A percentile compares a stretch with the other conserved stretches of the same genome.
These are phyloP conservation scores for Wickerhamomyces mucosus DNA, from an alignment of 805 yeast genomes.

Conservation along the genomic window DNA sequence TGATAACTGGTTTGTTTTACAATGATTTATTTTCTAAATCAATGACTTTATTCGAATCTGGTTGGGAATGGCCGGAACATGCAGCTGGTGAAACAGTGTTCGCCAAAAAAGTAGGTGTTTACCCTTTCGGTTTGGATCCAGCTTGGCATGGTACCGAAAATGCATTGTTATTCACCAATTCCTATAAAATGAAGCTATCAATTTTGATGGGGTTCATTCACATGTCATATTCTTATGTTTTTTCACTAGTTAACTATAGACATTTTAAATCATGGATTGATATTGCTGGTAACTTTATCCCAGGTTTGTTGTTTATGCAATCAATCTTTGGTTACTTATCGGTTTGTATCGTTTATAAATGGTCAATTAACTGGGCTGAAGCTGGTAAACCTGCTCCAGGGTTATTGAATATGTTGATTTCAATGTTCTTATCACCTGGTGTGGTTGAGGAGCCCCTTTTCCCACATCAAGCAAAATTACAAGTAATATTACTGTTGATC, in stretches of 20 bases:
- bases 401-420: slow-evolving; percentile 85
- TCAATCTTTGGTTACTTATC: slow-evolving; percentile 92
- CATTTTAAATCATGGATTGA: slow-evolving; percentile 68
- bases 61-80: slow-evolving; percentile 88
- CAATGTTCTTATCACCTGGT: slow-evolving; percentile 95
- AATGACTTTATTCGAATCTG: slow-evolving; percentile 75
- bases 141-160: slow-evolving; percentile 99
- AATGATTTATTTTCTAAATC: slow-evolving; percentile 91
- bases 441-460: slow-evolving; percentile 72
- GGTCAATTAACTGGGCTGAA: slow-evolving; percentile 89
- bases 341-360: slow-evolving; percentile 80
- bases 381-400: slow-evolving; percentile 81
- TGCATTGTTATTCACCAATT: slow-evolving; percentile 80
- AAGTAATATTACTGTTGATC: slow-evolving; percentile 55
- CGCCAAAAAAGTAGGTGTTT: slow-evolving; percentile 61
- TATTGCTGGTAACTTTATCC: slow-evolving; percentile 86
- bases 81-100: slow-evolving; percentile 58
- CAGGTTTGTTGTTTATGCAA: slow-evolving; percentile 93
- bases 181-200: slow-evolving; percentile 95
- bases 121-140: slow-evolving; percentile 81
- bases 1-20: slow-evolving; percentile 90
- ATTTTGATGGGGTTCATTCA: slow-evolving; percentile 91
- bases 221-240: slow-evolving; percentile 83
- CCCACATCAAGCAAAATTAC: slow-evolving; percentile 70
- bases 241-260: slow-evolving; percentile 73